Evolutionary conservation across 2,329 filamentous ascomycete genomes (phyloP).

Genomic region (Penicillium sp.): DNA sequence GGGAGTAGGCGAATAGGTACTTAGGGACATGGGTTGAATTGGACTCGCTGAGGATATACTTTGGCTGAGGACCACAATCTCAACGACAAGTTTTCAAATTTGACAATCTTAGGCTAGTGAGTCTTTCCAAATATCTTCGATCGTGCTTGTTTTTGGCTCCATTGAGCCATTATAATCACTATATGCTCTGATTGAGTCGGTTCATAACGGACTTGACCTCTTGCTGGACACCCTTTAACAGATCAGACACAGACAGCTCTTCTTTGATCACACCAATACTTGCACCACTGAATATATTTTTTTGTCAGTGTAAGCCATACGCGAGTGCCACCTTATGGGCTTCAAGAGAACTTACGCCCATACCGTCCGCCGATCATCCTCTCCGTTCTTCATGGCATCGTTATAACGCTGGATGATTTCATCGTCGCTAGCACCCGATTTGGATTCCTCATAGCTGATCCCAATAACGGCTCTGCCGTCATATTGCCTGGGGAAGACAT

Average conservation of each 20-base stretch:
- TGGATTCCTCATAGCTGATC: constrained; percentile 14
- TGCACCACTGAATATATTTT: constrained; percentile 8
- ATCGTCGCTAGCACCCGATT: constrained; percentile 13
- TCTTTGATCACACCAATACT: constrained; percentile 19
- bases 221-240: constrained; percentile 11
- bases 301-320: neutral
- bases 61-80: no score
- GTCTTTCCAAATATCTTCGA: no score
- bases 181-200: constrained; percentile 4
- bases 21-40: no score
- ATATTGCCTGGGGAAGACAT: constrained; percentile 21
- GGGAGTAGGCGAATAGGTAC: no score
- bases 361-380: constrained; percentile 18
- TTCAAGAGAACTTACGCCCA: constrained; percentile 19
- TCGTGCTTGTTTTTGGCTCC: no score
- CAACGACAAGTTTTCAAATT: no score
- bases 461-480: constrained; percentile 21
- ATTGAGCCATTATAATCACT: neutral
- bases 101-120: no score
- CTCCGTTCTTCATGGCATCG: constrained; percentile 13
- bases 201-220: constrained; percentile 6
- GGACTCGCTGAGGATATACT: no score
- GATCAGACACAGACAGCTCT: constrained; percentile 11
- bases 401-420: constrained; percentile 21
- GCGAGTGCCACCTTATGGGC: neutral